Conservation (phyloP, 2,329 filamentous ascomycete species). For the Aspergillus thermomutatus region DNA sequence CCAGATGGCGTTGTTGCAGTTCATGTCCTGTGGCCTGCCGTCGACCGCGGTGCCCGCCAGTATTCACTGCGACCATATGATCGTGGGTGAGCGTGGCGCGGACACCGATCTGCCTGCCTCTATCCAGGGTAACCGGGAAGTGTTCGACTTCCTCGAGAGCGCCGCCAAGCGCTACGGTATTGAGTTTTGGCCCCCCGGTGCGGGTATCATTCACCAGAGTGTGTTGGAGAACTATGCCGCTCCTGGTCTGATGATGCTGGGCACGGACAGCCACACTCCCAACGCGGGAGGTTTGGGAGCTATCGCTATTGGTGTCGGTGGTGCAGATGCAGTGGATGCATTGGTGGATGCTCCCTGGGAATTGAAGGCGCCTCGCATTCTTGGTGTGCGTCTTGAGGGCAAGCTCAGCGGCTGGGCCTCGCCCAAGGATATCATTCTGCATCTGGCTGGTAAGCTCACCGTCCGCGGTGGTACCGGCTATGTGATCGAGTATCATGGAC, state of each 20-base stretch:
- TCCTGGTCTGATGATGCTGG: constrained; percentile 98
- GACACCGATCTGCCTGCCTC: constrained; percentile 79
- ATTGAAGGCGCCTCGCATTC: constrained; percentile 85
- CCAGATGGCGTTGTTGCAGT: constrained; percentile 97
- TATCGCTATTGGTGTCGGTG: constrained; percentile 94
- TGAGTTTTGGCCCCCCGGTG: constrained; percentile 92
- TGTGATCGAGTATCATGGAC: constrained; percentile 90
- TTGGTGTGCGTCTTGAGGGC: constrained; percentile 81
- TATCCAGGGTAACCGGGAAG: constrained; percentile 90
- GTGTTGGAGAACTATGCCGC: constrained; percentile 96
- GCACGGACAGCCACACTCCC: constrained; percentile 94
- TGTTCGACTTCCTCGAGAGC: constrained; percentile 95
- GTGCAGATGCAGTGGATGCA: constrained; percentile 94
- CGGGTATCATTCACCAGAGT: constrained; percentile 95
- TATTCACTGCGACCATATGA: constrained; percentile 99
- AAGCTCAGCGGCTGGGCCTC: constrained; percentile 85
- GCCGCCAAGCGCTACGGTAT: constrained; percentile 88
- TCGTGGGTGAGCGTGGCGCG: constrained; percentile 89
- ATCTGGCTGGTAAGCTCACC: constrained; percentile 83
- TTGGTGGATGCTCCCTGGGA: constrained; percentile 97
- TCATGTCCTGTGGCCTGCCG: constrained; percentile 93
- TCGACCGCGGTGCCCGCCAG: constrained; percentile 91
- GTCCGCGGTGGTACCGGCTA: constrained; percentile 92
- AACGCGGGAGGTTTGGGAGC: constrained; percentile 94
- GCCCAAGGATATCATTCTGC: constrained; percentile 92